Conservation (phyloP, 106 monocot genomes). For the Platanthera zijinensis region DNA sequence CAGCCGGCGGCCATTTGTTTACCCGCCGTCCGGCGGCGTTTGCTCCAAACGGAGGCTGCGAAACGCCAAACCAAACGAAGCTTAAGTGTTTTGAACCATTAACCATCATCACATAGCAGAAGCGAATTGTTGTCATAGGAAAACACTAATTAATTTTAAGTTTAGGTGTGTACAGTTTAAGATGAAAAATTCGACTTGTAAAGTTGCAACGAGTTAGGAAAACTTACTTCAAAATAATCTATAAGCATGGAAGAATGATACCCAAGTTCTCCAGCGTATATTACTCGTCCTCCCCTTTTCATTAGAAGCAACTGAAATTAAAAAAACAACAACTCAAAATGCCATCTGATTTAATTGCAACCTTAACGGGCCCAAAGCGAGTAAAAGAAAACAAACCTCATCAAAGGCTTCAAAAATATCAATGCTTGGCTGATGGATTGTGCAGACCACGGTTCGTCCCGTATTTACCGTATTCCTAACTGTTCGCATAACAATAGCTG, state of each 20-base stretch:
- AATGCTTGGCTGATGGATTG: constrained; percentile 96
- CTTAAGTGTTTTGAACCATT: not conserved
- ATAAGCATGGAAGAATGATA: constrained; percentile 52
- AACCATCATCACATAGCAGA: not conserved
- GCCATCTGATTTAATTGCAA: not conserved
- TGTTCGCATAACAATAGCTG: constrained; percentile 92
- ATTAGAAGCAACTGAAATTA: constrained; percentile 59
- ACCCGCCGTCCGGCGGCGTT: too few relatives aligned
- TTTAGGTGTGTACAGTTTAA: not conserved
- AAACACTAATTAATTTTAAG: not conserved
- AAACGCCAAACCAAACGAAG: too few relatives aligned
- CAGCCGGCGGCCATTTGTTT: too few relatives aligned
- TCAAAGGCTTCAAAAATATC: constrained; percentile 98
- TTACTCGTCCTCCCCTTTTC: constrained; percentile 78
- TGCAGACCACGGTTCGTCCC: constrained; percentile 87
- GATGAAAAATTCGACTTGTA: not conserved
- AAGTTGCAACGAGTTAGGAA: not conserved
- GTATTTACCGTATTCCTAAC: constrained; percentile 87
- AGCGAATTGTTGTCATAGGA: not conserved
- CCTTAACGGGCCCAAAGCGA: not conserved
- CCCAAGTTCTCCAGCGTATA: constrained; percentile 83
- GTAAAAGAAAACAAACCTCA: constrained; percentile 41
- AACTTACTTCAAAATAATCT: constrained; percentile 84
- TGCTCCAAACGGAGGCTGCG: too few relatives aligned
- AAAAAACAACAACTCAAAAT: not conserved